Evolutionary conservation across 306 rosid genomes (phyloP).

Genomic region (cucumber (Cucumis sativus)): DNA sequence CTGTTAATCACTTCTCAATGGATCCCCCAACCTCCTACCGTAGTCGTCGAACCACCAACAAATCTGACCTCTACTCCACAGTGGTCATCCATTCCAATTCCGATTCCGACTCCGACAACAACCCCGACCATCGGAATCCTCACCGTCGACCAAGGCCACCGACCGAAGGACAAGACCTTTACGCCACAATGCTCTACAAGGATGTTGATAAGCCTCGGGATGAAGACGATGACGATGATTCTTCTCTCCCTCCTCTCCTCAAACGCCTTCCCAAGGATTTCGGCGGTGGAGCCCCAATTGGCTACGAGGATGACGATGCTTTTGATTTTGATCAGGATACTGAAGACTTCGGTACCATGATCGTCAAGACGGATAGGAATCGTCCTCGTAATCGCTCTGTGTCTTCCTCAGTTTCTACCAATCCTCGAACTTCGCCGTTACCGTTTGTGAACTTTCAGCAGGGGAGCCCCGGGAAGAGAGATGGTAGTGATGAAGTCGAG

Average conservation of each 20-base stretch:
- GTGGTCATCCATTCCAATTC: slow-evolving; percentile 53
- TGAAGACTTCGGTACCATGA: slow-evolving; percentile 72
- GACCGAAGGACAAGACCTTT: slow-evolving; percentile 35
- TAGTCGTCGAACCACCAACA: slow-evolving; percentile 30
- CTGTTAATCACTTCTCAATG: slow-evolving; percentile 22
- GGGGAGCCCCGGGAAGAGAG: slow-evolving; percentile 20
- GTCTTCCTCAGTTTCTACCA: slow-evolving; percentile 25
- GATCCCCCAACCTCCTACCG: slow-evolving; percentile 37
- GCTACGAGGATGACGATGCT: slow-evolving; percentile 50
- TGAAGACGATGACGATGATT: slow-evolving; percentile 53
- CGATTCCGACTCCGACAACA: slow-evolving; percentile 19
- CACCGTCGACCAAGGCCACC: slow-evolving; percentile 11
- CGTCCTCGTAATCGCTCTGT: slow-evolving; percentile 28
- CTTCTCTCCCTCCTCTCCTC: slow-evolving; percentile 90
- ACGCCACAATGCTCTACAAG: slow-evolving; percentile 69
- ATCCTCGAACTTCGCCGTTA: slow-evolving; percentile 23
- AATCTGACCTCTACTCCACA: slow-evolving; percentile 62
- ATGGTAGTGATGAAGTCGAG: slow-evolving; percentile 16
- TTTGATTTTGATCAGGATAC: slow-evolving; percentile 17
- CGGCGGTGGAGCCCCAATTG: slow-evolving; percentile 83
- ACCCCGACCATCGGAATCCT: slow-evolving; percentile 1
- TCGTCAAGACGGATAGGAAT: slow-evolving; percentile 44
- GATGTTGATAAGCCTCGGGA: slow-evolving; percentile 31
- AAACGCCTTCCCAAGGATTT: slow-evolving; percentile 88
- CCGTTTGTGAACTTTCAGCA: slow-evolving; percentile 6